Percentiles rank a stretch among this genome's conserved stretches.
Evolutionary conservation across 2,329 filamentous ascomycete species (phyloP).

Genomic region (Basipetospora chlamydospora): DNA sequence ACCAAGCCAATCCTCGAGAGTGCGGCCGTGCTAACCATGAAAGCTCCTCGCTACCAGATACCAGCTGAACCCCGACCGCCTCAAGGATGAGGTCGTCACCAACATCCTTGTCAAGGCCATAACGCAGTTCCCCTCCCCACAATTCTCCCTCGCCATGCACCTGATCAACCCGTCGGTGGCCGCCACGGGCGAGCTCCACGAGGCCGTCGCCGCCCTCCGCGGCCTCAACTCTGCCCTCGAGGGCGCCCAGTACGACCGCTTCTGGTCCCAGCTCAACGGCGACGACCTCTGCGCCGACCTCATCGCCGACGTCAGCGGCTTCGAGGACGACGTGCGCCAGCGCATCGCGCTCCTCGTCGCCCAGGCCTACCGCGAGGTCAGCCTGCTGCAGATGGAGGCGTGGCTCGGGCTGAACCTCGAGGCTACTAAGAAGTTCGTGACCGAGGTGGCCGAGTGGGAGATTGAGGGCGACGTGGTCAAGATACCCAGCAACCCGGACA

Average conservation of each 20-base stretch:
- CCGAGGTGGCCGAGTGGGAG: constrained; percentile 76
- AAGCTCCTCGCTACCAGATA: too few species aligned
- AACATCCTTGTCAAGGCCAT: constrained; percentile 98
- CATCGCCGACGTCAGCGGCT: constrained; percentile 84
- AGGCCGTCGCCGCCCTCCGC: constrained; percentile 81
- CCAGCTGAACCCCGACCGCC: constrained; percentile 98
- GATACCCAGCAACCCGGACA: constrained; percentile 87
- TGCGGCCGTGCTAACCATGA: too few species aligned
- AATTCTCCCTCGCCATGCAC: constrained; percentile 88
- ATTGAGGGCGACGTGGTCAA: constrained; percentile 55
- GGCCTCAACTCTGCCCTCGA: constrained; percentile 76
- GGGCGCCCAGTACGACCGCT: constrained; percentile 75
- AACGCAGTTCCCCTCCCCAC: constrained; percentile 89
- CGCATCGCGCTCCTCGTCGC: constrained; percentile 80
- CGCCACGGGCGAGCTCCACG: constrained; percentile 58
- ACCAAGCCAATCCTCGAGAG: too few species aligned
- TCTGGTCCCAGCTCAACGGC: constrained; percentile 85
- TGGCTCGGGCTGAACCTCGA: constrained; percentile 62
- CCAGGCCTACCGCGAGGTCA: constrained; percentile 63
- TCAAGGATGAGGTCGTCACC: constrained; percentile 93
- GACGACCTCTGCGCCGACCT: constrained; percentile 95
- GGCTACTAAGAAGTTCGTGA: constrained; percentile 61
- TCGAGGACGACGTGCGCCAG: constrained; percentile 85
- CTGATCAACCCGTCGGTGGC: constrained; percentile 72
- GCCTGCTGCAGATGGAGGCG: constrained; percentile 51